A percentile compares a stretch with the other conserved stretches of the same genome.
Evolutionary conservation across 192 early-diverging fungal species (phyloP).

Genomic region (Backusella parvicylindrica): DNA sequence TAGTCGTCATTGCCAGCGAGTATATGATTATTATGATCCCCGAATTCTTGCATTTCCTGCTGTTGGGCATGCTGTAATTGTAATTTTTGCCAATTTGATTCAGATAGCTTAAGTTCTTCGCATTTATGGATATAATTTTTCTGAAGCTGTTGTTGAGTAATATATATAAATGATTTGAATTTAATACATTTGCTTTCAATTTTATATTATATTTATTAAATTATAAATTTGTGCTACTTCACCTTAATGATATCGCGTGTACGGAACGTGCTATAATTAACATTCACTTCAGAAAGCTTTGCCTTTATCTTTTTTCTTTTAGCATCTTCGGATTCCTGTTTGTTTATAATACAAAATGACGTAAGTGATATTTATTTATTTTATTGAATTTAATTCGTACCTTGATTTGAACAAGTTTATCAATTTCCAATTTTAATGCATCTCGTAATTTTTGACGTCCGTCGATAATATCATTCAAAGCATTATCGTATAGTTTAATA

Average conservation of each 20-base stretch:
- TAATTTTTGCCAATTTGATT: not conserved
- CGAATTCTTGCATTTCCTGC: not conserved
- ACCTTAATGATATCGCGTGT: constrained; percentile 18
- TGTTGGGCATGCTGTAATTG: constrained; percentile 2
- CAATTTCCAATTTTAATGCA: constrained; percentile 15
- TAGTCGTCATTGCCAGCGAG: not conserved
- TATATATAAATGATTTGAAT: not conserved
- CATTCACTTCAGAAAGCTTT: constrained; percentile 20
- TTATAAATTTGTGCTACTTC: not conserved
- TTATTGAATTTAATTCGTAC: constrained; percentile 2
- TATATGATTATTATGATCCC: not conserved
- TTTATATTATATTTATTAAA: not conserved
- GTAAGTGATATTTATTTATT: not conserved
- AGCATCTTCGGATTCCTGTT: constrained; percentile 18
- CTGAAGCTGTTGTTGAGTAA: not conserved
- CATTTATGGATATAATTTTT: constrained; percentile 1
- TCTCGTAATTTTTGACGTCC: constrained; percentile 19
- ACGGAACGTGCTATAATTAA: constrained; percentile 20
- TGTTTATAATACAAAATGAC: not conserved
- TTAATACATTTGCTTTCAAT: not conserved
- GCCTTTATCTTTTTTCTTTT: constrained; percentile 18
- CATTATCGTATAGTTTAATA: not conserved
- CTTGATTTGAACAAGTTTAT: constrained; percentile 9
- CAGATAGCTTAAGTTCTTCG: not conserved
- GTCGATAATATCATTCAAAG: constrained; percentile 9